Conservation (phyloP, 768 basidiomycete genomes). For the Chalciporus chontae region DNA sequence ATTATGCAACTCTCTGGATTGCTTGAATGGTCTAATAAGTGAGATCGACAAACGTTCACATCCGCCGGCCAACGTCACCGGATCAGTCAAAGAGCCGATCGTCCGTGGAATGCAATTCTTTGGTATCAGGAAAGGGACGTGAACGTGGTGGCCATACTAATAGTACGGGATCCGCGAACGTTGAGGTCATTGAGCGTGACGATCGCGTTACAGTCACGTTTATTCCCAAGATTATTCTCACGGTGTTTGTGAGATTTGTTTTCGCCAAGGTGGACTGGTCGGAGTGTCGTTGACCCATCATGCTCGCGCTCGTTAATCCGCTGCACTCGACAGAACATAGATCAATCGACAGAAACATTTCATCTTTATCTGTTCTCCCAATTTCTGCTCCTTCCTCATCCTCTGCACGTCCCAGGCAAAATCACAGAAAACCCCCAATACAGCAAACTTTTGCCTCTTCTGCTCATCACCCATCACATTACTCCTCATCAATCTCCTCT, state of each 20-base stretch:
- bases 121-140: too few relatives aligned
- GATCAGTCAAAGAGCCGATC: too few relatives aligned
- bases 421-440: conserved; percentile 28
- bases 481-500: conserved; percentile 13
- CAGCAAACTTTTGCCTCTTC: conserved; percentile 27
- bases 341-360: conserved; percentile 27
- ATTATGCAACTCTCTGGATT: not conserved
- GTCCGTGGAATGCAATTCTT: too few relatives aligned
- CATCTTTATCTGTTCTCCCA: conserved; percentile 4
- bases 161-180: too few relatives aligned
- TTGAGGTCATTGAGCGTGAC: too few relatives aligned
- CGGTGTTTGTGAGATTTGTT: conserved; percentile 8
- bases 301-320: conserved; percentile 52
- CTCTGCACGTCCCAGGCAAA: conserved; percentile 23
- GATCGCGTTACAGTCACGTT: too few relatives aligned
- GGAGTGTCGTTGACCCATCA: conserved; percentile 23
- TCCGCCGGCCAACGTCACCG: too few relatives aligned
- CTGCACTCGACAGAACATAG: conserved; percentile 30
- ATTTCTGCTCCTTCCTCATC: conserved; percentile 12
- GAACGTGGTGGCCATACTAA: too few relatives aligned
- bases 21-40: not conserved
- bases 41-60: too few relatives aligned
- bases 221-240: conserved; percentile 17
- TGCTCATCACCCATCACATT: conserved; percentile 23
- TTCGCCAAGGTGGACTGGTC: conserved; percentile 1